Evolutionary conservation across 208 protist species (phyloP).

Genomic region (Acanthamoeba culbertsoni): DNA sequence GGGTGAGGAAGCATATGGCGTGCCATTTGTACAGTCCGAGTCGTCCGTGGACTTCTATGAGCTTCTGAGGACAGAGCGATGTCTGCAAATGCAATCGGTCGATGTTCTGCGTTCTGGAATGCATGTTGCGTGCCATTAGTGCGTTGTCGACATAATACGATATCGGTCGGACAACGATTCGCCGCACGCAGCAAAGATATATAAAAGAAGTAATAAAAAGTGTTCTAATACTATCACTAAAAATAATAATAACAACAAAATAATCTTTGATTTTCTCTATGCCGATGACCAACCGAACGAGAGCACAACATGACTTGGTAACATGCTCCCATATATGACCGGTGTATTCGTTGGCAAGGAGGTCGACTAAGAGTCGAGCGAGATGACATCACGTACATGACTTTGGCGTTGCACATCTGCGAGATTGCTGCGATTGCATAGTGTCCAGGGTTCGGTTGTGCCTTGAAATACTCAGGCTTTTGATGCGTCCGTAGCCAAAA

Average conservation of each 20-base stretch:
- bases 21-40: constrained; percentile 32
- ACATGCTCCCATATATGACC: neutral
- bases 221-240: no score
- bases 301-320: neutral
- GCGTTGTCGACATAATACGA: neutral
- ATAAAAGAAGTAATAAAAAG: neutral
- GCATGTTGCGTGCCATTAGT: neutral
- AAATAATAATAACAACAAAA: neutral
- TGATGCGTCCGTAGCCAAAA: constrained; percentile 32
- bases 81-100: neutral
- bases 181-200: neutral
- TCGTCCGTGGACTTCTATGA: neutral
- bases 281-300: neutral
- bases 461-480: constrained; percentile 22
- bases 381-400: neutral
- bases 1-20: neutral
- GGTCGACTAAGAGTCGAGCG: neutral
- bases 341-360: neutral
- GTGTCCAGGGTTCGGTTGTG: neutral
- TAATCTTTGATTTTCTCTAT: neutral
- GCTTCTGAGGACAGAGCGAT: neutral
- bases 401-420: constrained; percentile 37
- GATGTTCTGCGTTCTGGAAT: neutral
- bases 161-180: neutral
- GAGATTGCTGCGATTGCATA: constrained; percentile 5